Base-by-base conservation (phyloP, 2,329 filamentous ascomycete genomes). In the Geosmithia morbida region DNA sequence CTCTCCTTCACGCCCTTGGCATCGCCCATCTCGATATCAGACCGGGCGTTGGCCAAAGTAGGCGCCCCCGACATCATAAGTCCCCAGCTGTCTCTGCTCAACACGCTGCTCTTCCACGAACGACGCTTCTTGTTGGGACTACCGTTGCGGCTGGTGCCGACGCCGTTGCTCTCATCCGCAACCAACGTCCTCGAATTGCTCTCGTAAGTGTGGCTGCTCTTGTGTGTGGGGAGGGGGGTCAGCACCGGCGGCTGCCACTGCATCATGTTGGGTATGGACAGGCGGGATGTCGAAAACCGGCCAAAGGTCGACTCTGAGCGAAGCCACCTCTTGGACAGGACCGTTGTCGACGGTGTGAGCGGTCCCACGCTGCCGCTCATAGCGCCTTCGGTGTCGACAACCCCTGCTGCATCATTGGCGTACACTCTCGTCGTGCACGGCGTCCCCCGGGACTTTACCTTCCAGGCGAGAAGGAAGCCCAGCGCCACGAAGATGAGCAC, bases 141-240 rank as follows among this genome's bases (percentile, higher is more conserved):
- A 11, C 33, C 11, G 33, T 16, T 37, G 33, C 11, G 3, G 33
- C 33, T 62, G 10, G 70, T 70, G 4, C 71, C 70, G 49, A 73
- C 70, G n/a, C 71, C 59, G 47, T 75, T 70, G 52, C 72, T 72
- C 48, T 73, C 70, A 26, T 30, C 30, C 17, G 22, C 22, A 26
- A n/a, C 43, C 41, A 44, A 17, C 10, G n/a, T 20, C 14, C 17
- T 13, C 26, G 22, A 14, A 22, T 44, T 37, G 37, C 33, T 37
- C 6, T 5, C 33, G 14, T 13, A 37, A 3, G 33, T 37, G 14
- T 16, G 33, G 26, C 61, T 54, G 49, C 54, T 60, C 41, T 57
- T 55, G n/a, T 62, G 56, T 29, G 60, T 55, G 22, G 61, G 59
- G 46, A 65, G 52, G 2, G 60, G 60, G 6, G 63, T 60, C 42